A percentile compares a stretch with the other conserved stretches of the same genome.
phyloP scores from a whole-genome alignment of 2,329 filamentous ascomycete genomes.

The Metarhizium rileyi region DNA sequence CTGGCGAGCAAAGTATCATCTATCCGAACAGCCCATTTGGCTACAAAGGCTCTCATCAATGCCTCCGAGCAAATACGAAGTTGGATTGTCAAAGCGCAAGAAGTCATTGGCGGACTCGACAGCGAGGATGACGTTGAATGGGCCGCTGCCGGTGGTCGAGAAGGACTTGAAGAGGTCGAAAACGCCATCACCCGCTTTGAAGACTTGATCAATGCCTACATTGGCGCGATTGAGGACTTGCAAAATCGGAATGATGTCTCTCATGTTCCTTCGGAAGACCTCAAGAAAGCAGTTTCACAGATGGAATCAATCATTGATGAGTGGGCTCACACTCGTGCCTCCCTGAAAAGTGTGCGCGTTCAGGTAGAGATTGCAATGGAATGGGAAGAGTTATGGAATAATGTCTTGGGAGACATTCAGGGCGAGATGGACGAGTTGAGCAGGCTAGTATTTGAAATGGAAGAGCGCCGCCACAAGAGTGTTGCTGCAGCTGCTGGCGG shows the following conservation, averaged over 20 bases:
- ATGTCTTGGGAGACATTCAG: constrained; percentile 85
- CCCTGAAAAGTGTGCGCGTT: constrained; percentile 68
- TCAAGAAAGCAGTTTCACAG: constrained; percentile 68
- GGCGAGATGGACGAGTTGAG: constrained; percentile 73
- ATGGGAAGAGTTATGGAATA: constrained; percentile 96
- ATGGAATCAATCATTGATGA: constrained; percentile 81
- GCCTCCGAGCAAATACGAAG: constrained; percentile 86
- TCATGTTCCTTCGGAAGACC: constrained; percentile 58
- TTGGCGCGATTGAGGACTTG: constrained; percentile 85
- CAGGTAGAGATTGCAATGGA: constrained; percentile 98
- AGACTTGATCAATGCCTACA: constrained; percentile 82
- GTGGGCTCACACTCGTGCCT: constrained; percentile 73
- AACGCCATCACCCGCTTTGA: constrained; percentile 76
- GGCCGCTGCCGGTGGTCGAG: constrained; percentile 79
- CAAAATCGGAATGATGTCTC: constrained; percentile 70
- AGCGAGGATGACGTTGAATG: constrained; percentile 97
- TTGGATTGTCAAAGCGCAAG: constrained; percentile 88
- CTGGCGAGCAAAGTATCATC: constrained; percentile 75
- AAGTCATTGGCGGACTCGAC: constrained; percentile 80
- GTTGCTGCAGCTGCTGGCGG: constrained; percentile 53
- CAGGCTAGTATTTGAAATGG: constrained; percentile 90
- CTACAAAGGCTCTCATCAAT: constrained; percentile 71
- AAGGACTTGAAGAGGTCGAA: constrained; percentile 66
- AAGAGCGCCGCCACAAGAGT: constrained; percentile 81
- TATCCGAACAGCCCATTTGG: constrained; percentile 77